Evolutionary conservation across 208 protist genomes (phyloP).

Genomic region (Trypanosoma congolense): DNA sequence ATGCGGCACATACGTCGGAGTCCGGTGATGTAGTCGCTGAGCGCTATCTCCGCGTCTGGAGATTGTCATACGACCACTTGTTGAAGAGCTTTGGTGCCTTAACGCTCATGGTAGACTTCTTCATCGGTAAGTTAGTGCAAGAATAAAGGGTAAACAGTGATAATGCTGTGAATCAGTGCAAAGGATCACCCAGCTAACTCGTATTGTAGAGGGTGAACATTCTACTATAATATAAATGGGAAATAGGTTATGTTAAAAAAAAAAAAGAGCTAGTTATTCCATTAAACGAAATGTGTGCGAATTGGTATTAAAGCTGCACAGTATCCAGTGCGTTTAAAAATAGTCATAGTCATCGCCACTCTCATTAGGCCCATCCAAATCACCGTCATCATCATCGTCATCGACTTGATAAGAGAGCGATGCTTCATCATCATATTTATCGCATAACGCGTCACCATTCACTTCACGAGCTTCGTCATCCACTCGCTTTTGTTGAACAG

Average conservation of each 20-base stretch:
- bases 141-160: not conserved
- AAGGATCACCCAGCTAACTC: too few species aligned
- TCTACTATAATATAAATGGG: conserved; percentile 4
- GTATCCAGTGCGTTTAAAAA: conserved; percentile 23
- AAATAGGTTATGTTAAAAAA: conserved; percentile 1
- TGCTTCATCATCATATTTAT: conserved; percentile 50
- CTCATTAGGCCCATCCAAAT: conserved; percentile 33
- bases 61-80: conserved; percentile 86
- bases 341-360: conserved; percentile 42
- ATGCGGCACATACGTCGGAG: conserved; percentile 97
- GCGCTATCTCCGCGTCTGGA: conserved; percentile 84
- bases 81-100: conserved; percentile 88
- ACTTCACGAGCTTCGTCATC: conserved; percentile 15
- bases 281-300: not conserved
- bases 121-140: not conserved
- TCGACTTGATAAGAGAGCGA: conserved; percentile 37
- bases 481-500: conserved; percentile 3
- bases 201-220: too few species aligned
- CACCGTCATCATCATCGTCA: conserved; percentile 59
- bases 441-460: conserved; percentile 31
- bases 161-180: too few species aligned
- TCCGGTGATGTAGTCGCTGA: conserved; percentile 98
- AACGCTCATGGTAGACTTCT: conserved; percentile 37
- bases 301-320: conserved; percentile 3
- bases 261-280: not conserved